Base-by-base conservation (phyloP, 2,329 filamentous ascomycete species). In the Fonsecaea pugnacius region DNA sequence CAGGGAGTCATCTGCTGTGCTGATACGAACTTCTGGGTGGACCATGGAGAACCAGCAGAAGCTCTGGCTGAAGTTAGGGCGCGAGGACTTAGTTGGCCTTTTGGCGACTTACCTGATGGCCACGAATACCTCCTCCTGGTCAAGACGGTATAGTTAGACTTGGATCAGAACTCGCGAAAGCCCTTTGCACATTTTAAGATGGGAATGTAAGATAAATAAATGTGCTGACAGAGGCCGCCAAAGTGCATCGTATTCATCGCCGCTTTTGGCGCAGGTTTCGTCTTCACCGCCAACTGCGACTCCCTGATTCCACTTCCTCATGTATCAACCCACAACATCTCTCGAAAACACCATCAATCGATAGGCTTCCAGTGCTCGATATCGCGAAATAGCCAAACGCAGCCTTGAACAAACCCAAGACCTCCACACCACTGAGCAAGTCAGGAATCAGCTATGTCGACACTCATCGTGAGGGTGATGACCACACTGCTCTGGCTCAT, bases 21-120 rank as follows among this genome's bases (percentile, higher is more conserved):
- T n/a, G 48, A 60, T 36, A 60, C 58, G 14, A 60, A 35, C n/a
- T 60, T 60, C 36, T 54, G 58, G 58, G 35, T 60, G 21, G 58
- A 54, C 50, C 58, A 60, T 14, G 32, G 7, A 16, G 58, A 60
- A 38, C 58, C 50, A n/a, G 7, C 38, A 2, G 48, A 46, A 53
- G 48, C 33, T 14, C 18, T 60, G 18, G 9, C 32, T 16, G 48
- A 14, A 35, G 48, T 60, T 35, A 60, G 43, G 32, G 48, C 46
- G 27, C 50, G 48, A 32, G 48, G 54, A 57, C 38, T 57, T 32
- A 36, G 36, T 14, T 60, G 58, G 48, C 48, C 58, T 53, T 60
- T 60, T 53, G 58, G 58, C 16, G 32, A 60, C 18, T 35, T 60
- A 10, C 58, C 58, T 12, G 50, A 54, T 5, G 58, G 58, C 33